phyloP scores from a whole-genome alignment of 2,329 filamentous ascomycete species.

The Penicillium crustosum region DNA sequence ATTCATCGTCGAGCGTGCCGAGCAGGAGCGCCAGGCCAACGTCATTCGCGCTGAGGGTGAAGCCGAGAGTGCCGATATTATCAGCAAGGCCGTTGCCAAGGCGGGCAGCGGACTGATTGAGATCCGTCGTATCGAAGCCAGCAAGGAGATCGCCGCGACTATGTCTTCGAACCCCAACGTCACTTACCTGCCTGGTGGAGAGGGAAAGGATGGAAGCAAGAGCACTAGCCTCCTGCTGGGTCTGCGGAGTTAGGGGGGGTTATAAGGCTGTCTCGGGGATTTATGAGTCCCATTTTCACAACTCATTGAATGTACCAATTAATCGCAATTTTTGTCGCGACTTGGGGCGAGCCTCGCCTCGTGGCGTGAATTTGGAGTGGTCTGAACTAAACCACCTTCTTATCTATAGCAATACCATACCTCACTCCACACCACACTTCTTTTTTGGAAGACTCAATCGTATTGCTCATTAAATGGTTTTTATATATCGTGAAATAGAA shows the following conservation, averaged over 20 bases:
- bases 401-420: constrained; percentile 31
- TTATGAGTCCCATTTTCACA: constrained; percentile 13
- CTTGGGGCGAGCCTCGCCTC: constrained; percentile 32
- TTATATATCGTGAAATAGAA: constrained; percentile 3
- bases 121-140: constrained; percentile 96
- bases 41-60: constrained; percentile 98
- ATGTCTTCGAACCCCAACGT: constrained; percentile 91
- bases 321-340: constrained; percentile 27
- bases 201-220: constrained; percentile 58
- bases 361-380: constrained; percentile 28
- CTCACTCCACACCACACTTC: constrained; percentile 21
- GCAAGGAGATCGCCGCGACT: constrained; percentile 90
- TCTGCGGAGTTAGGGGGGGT: constrained; percentile 53
- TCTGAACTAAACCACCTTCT: constrained; percentile 23
- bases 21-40: constrained; percentile 98
- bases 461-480: constrained; percentile 9
- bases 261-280: constrained; percentile 15
- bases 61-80: constrained; percentile 93
- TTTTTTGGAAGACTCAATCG: constrained; percentile 4
- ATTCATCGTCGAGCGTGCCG: constrained; percentile 97
- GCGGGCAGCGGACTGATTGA: constrained; percentile 88
- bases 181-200: constrained; percentile 81
- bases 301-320: constrained; percentile 26
- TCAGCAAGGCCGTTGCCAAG: constrained; percentile 90
- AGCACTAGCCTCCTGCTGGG: constrained; percentile 67